Evolutionary conservation across 768 basidiomycete species (phyloP), one percentile per base, ranked within the genome.

Genomic region (Sistotremastrum suecicum): DNA sequence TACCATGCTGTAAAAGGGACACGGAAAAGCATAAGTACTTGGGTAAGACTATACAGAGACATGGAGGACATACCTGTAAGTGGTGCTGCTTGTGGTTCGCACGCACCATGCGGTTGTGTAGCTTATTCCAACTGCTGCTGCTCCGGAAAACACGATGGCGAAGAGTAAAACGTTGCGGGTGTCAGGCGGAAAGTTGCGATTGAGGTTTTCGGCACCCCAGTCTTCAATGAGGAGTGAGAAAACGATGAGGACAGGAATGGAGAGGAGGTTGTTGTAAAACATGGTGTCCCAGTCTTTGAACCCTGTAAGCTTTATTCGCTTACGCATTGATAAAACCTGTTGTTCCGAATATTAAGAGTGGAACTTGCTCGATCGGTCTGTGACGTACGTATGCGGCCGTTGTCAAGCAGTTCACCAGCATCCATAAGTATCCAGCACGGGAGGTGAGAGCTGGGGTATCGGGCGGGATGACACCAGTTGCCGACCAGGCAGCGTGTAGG

Each of bases 71-170:
- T 48, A 84, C 83, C 88, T 92, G 66, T 97, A 99, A n/a, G 95
- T 99, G 39, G 95, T 98, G 51, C 92, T 97, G 52, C 85, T 88
- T 31, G 94, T 97, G 20, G 82, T 82, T 41, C 95, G 80, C 33
- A 99, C 78, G 60, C 95, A 98, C 95, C 95, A 99, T 7, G 95
- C 94, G 5, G 95, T 99, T 5, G 91, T 90, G 60, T 91, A 99
- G 8, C 91, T 97, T 56, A 99, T 99, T 40, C 89, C 89, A 32
- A 95, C 95, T 4, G 95, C 94, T 4, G 87, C 91, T 0, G 88
- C 89, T n/a, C 95, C 95, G 28, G 94, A 97, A 63, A 98, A 91
- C 3, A 78, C 83, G 57, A 98, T 98, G 2, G 90, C 85, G 51
- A 74, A 78, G 20, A 98, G 64, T 42, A 99, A 68, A 53, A 89